A percentile compares a stretch with the other conserved stretches of the same genome.
phyloP scores from a whole-genome alignment of 2,329 filamentous ascomycete genomes.

The Septoria petroselini region DNA sequence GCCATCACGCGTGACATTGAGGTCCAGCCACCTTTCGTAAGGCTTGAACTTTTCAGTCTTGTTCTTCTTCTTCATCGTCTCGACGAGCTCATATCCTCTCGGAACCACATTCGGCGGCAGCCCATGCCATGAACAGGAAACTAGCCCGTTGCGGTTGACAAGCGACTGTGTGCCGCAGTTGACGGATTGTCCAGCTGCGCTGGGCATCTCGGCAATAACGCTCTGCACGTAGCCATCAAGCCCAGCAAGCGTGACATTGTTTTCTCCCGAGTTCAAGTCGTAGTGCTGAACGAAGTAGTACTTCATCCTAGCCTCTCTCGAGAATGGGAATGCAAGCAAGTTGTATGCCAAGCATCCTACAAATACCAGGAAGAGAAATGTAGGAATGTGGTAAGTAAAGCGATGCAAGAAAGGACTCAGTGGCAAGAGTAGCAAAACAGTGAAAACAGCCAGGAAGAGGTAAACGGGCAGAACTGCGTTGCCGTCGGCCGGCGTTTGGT shows the following conservation, averaged over 20 bases:
- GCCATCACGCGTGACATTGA: slow-evolving; percentile 55
- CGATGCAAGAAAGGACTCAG: slow-evolving; percentile 82
- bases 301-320: slow-evolving; percentile 73
- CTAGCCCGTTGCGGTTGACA: slow-evolving; percentile 52
- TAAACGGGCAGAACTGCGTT: slow-evolving; percentile 69
- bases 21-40: slow-evolving; percentile 58
- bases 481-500: slow-evolving; percentile 83
- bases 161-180: slow-evolving; percentile 42
- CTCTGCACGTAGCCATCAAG: slow-evolving; percentile 63
- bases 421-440: slow-evolving; percentile 70
- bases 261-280: slow-evolving; percentile 67
- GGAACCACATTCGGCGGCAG: slow-evolving; percentile 63
- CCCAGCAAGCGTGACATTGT: slow-evolving; percentile 67
- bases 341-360: slow-evolving; percentile 79
- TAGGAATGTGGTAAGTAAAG: slow-evolving; percentile 75
- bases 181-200: slow-evolving; percentile 58
- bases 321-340: slow-evolving; percentile 84
- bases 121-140: slow-evolving; percentile 69
- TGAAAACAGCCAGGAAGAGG: slow-evolving; percentile 63
- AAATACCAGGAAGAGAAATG: slow-evolving; percentile 71
- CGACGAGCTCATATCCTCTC: slow-evolving; percentile 12
- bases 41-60: slow-evolving; percentile 17
- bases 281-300: slow-evolving; percentile 81
- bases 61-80: slow-evolving; percentile 16
- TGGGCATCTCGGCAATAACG: slow-evolving; percentile 68